phyloP scores from a whole-genome alignment of 2,329 filamentous ascomycete species.

The Daldinia sp. region DNA sequence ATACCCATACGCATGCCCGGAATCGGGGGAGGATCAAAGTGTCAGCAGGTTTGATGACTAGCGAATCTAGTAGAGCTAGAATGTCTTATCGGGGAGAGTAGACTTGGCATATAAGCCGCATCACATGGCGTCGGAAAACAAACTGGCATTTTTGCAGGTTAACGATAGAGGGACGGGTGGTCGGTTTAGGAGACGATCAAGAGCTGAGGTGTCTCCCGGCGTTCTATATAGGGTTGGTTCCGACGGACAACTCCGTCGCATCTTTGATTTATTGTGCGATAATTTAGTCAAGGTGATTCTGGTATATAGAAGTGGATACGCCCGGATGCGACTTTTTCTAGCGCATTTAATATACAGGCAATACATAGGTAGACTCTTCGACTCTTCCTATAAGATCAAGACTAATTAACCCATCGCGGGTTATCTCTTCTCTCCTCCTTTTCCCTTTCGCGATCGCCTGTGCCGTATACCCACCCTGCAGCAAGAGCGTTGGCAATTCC shows the following conservation, averaged over 20 bases:
- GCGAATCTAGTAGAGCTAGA: neutral
- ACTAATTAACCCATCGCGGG: constrained; percentile 59
- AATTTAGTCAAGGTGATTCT: neutral
- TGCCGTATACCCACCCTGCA: constrained; percentile 61
- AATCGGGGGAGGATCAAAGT: neutral
- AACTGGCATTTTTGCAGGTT: constrained; percentile 19
- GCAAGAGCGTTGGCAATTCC: constrained; percentile 58
- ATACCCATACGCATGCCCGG: neutral
- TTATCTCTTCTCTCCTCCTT: constrained; percentile 57
- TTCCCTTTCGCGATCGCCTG: constrained; percentile 60
- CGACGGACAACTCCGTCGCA: neutral
- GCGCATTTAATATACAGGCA: no score
- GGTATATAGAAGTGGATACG: neutral
- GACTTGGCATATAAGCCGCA: neutral
- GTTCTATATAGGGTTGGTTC: constrained; percentile 35
- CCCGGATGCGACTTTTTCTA: no score
- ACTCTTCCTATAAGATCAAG: no score
- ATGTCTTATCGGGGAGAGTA: neutral
- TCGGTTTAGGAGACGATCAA: constrained; percentile 59
- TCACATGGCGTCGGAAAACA: constrained; percentile 5
- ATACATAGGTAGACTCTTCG: no score
- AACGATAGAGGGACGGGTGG: constrained; percentile 24
- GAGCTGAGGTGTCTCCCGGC: constrained; percentile 63
- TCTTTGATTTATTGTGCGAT: neutral
- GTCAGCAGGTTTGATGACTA: neutral